A percentile compares a stretch with the other conserved stretches of the same genome.
Conservation (phyloP, 2,329 filamentous ascomycete species). For the Cercospora sp. region DNA sequence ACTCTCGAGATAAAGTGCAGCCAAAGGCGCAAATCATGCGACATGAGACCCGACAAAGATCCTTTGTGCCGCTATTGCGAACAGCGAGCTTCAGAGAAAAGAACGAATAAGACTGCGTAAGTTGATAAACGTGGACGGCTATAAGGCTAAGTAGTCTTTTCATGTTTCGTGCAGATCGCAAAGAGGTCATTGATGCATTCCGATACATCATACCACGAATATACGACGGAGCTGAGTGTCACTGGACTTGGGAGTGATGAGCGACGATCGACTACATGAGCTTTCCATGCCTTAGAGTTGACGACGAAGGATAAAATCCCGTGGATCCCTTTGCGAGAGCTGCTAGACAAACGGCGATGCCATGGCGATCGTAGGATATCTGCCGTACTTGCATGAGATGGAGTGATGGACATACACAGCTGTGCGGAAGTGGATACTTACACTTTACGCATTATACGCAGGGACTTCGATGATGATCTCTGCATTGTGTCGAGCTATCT, state of each 20-base stretch:
- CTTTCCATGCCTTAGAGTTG: not conserved
- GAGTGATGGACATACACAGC: not conserved
- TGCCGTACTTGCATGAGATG: not conserved
- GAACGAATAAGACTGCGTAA: not conserved
- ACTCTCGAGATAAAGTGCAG: not conserved
- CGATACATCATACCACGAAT: not conserved
- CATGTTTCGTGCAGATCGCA: not conserved
- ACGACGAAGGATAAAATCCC: not conserved
- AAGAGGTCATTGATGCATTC: not conserved
- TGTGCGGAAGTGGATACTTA: not conserved
- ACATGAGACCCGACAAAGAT: not conserved
- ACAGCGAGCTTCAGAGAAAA: not conserved
- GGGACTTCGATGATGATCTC: not conserved
- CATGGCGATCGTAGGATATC: not conserved
- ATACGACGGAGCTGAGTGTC: not conserved
- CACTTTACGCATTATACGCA: not conserved
- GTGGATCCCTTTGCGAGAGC: not conserved
- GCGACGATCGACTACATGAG: not conserved
- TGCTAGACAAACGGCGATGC: not conserved
- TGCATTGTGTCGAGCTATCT: not conserved
- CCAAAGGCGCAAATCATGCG: not conserved
- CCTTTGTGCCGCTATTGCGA: not conserved
- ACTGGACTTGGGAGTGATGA: not conserved
- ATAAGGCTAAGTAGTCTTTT: not conserved
- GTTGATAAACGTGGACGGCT: not conserved